Base-by-base conservation (phyloP, 2,329 filamentous ascomycete genomes). In the Ilyonectria robusta region DNA sequence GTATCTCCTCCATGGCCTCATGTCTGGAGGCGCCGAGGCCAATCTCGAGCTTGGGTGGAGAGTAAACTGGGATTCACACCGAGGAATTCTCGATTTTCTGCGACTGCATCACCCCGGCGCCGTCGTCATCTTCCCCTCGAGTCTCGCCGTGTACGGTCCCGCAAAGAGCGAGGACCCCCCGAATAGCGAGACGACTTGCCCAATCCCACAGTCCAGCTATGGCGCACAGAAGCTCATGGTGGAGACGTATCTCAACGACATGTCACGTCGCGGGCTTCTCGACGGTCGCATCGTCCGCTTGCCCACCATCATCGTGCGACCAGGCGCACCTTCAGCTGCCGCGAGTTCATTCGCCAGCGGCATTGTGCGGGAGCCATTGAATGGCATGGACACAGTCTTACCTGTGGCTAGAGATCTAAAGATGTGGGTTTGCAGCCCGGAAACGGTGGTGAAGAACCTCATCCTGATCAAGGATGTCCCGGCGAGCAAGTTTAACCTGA, bases 1-100 rank as follows among this genome's bases (percentile, higher is more conserved):
- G 51, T 91, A 88, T 75, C 84, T 89, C 51, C 86, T 91, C 67
- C 88, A 91, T 73, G 89, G 88, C 54, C 87, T 90, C 77, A 91
- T 91, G 88, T 89, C 87, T 1, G 85, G 85, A 29, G 88, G 88
- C 17, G 85, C 87, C 8, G 89, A 91, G 79, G 86, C 86, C 35
- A 87, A 90, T 50, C 78, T 89, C 82, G 75, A 87, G 81, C 72
- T 84, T 82, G 59, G 88, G 1, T 82, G 88, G 72, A 83, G 80
- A 47, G 88, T 90, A 55, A 90, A 90, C 73, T 82, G 89, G 55
- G 87, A 89, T 67, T 85, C 85, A 6, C 87, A 87, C 4, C 81
- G 85, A 21, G 77, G 79, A 42, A 76, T 90, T 3, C 80, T 90
- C 17, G 87, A 90, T 59, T 80, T 80, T 17, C 81, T 90, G 19